Evolutionary conservation across 805 yeast species (phyloP), one percentile per base, ranked within the genome.

Genomic region (Ogataea sp.): DNA sequence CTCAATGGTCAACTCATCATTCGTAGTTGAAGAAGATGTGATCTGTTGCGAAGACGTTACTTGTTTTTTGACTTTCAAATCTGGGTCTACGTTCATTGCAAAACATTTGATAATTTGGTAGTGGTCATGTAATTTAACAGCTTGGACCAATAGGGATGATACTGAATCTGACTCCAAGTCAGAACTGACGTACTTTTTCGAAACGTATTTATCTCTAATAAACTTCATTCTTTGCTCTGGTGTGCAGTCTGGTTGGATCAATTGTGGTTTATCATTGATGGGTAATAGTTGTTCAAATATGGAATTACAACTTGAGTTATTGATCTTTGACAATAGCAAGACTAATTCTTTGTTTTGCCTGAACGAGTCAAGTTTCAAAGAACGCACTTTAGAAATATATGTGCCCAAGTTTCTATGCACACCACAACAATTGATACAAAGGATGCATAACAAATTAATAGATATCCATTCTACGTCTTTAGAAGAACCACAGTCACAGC

Each of bases 381-480:
- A 85, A 45, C 85, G 69, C 4, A 89, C 75, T 53, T 83, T 86
- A 6, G 93, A 75, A 4, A 87, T 70, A 46, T 83, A 88, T 0
- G 95, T 70, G 0, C 97, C 96, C 54, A 90, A 59, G 17, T 86
- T 79, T 40, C 96, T 67, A 58, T 89, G 97, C n/a, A 80, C 78
- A 0, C 95, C 88, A 0, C 96, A 79, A 51, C 97, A 89, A 37
- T 80, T 78, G 34, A 86, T 80, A 58, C 97, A 89, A 20, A 90
- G 65, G 3, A 81, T 75, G 23, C 78, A 77, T 39, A 87, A 59
- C 32, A 81, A 59, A 50, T 83, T 88, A 42, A 86, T 67, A 0
- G 96, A 84, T 3, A 90, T 72, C 96, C 96, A 89, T 48, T 88
- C 96, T 14, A 84, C 94, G 13, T 73, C 62, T 14, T 70, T 75